Percentiles rank a stretch among this genome's conserved stretches.
Evolutionary conservation across 768 basidiomycete genomes (phyloP).

Genomic region (Kwoniella pini): DNA sequence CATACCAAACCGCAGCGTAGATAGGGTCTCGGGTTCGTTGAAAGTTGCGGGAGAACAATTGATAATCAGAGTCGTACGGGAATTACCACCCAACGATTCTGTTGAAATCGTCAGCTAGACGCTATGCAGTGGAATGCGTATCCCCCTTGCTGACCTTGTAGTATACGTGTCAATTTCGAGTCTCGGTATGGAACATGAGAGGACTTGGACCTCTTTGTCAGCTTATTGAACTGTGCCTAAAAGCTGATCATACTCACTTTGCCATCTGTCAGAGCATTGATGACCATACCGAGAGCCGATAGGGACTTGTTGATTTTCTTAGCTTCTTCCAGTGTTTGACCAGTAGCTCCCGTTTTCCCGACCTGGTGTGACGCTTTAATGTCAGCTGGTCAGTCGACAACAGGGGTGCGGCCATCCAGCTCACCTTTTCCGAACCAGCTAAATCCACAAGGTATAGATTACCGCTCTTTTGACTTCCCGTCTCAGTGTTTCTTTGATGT

Average conservation of each 20-base stretch:
- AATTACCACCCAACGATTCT: slow-evolving; percentile 55
- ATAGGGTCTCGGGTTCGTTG: slow-evolving; percentile 94
- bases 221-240: not conserved
- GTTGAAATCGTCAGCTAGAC: slow-evolving; percentile 3
- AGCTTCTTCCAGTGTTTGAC: slow-evolving; percentile 97
- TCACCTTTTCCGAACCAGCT: slow-evolving; percentile 92
- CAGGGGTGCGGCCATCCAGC: not conserved
- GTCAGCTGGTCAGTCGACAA: not conserved
- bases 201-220: slow-evolving; percentile 61
- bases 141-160: slow-evolving; percentile 99
- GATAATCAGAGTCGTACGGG: slow-evolving; percentile 90
- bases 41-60: slow-evolving; percentile 92
- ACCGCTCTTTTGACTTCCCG: slow-evolving; percentile 92
- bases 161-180: slow-evolving; percentile 96
- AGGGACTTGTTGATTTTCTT: slow-evolving; percentile 99
- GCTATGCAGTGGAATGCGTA: slow-evolving; percentile 61
- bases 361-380: slow-evolving; percentile 54
- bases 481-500: slow-evolving; percentile 92
- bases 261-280: slow-evolving; percentile 93
- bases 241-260: slow-evolving; percentile 64
- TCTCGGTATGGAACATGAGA: slow-evolving; percentile 98
- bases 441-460: slow-evolving; percentile 97
- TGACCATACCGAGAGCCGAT: slow-evolving; percentile 98
- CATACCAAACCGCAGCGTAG: slow-evolving; percentile 98
- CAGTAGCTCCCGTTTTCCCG: slow-evolving; percentile 98